Conservation (phyloP, 2,329 filamentous ascomycete genomes). For the Amesomyces nigricolor region DNA sequence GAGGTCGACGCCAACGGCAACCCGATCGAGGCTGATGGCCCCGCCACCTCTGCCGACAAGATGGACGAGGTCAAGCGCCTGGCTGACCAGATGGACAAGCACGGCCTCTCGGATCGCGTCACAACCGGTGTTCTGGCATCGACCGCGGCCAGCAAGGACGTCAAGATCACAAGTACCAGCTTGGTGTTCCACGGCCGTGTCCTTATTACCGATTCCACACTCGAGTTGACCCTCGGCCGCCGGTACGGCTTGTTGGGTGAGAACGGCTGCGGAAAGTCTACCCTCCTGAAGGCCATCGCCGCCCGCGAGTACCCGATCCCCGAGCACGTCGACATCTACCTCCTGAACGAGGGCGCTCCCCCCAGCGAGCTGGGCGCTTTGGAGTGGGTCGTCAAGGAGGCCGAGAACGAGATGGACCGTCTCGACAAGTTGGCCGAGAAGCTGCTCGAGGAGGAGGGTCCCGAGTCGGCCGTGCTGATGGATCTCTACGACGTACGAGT, state of each 20-base stretch:
- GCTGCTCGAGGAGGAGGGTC: slow-evolving; percentile 85
- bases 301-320: slow-evolving; percentile 93
- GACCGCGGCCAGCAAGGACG: slow-evolving; percentile 77
- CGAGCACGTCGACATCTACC: slow-evolving; percentile 95
- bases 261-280: slow-evolving; percentile 99
- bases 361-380: slow-evolving; percentile 83
- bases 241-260: slow-evolving; percentile 94
- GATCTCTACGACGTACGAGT: slow-evolving; percentile 86
- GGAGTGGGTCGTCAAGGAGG: slow-evolving; percentile 95
- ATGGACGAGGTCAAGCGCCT: slow-evolving; percentile 79
- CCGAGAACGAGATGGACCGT: slow-evolving; percentile 84
- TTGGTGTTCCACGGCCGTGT: slow-evolving; percentile 98
- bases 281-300: slow-evolving; percentile 90
- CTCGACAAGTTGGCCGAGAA: slow-evolving; percentile 85
- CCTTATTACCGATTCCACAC: slow-evolving; percentile 84
- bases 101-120: slow-evolving; percentile 93
- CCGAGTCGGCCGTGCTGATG: slow-evolving; percentile 82
- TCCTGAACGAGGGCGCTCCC: slow-evolving; percentile 93
- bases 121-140: slow-evolving; percentile 95
- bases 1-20: slow-evolving; percentile 62
- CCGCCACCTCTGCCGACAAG: slow-evolving; percentile 67
- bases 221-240: slow-evolving; percentile 89
- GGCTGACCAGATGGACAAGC: slow-evolving; percentile 88
- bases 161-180: slow-evolving; percentile 91
- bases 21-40: slow-evolving; percentile 51